Evolutionary conservation across 1,284 basidiomycete genomes (phyloP), one percentile per base, ranked within the genome.

Genomic region (Schizophyllum amplum): DNA sequence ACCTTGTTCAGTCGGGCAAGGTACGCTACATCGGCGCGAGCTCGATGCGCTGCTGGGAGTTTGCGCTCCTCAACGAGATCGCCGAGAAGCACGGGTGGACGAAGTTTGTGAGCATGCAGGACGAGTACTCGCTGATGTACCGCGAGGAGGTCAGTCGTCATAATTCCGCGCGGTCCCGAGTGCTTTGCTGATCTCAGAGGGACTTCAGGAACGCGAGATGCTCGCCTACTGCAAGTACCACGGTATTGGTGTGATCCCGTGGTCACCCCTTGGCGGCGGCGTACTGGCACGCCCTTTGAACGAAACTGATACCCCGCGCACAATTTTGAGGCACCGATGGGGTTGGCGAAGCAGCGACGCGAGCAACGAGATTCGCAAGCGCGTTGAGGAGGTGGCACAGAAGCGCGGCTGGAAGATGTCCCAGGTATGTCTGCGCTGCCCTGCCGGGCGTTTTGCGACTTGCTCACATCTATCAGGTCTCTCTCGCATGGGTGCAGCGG

Each of bases 221-320:
- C 63, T 75, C 17, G 67, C 69, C 1, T 81, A 76, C 65, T 79
- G 76, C 65, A 69, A 73, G 5, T 71, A 68, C 58, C 67, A 76
- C 15, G 79, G 77, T 22, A 77, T 79, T 51, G 75, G 77, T 0
- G 61, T 80, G 46, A 72, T 80, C 11, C 69, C 74, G 0, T 79
- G 70, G 69, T 64, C 68, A 0, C 74, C 75, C 1, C 70, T 80
- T 7, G 60, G 65, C 4, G 60, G 58, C 2, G 79, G 79, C 7
- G 46, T 62, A 47, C 73, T 79, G 11, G 72, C 75, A 0, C 71
- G 73, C 11, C 74, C 75, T 0, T 0, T 72, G 24, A 21, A 50
- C 21, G 11, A 11, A 11, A 11, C 4, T 11, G 48, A 50, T 9
- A 50, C 48, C 3, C 15, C 48, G 11, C 33, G 33, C 7, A 2